Conservation (phyloP, 768 basidiomycete species). For the Leccinum olivaceopallidum region DNA sequence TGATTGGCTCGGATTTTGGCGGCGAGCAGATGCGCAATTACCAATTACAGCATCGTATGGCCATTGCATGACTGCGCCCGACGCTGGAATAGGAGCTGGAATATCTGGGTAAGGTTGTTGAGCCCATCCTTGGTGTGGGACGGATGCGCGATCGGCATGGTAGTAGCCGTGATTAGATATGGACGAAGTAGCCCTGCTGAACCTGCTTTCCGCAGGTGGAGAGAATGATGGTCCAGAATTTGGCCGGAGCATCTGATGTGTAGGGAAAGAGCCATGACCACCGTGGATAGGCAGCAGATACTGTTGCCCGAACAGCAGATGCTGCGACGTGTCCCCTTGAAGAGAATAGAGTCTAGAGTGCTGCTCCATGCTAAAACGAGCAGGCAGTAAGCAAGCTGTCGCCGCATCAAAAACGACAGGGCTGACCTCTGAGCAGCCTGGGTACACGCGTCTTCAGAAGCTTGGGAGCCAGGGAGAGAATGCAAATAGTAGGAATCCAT, state of each 20-base stretch:
- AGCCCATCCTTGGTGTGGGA: constrained; percentile 8
- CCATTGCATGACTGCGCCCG: not conserved
- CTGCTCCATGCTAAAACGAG: constrained; percentile 13
- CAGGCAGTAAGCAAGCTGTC: constrained; percentile 6
- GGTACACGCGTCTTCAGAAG: constrained; percentile 2
- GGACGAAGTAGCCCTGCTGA: constrained; percentile 2
- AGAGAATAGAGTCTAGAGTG: constrained; percentile 1
- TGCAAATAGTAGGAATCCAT: constrained; percentile 20
- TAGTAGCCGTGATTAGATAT: constrained; percentile 17
- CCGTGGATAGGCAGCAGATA: not conserved
- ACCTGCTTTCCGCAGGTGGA: constrained; percentile 8
- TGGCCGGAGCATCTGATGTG: constrained; percentile 1
- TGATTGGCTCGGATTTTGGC: constrained; percentile 1
- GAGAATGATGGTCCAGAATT: constrained; percentile 8
- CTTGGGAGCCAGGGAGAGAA: constrained; percentile 4
- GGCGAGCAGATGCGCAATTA: not conserved
- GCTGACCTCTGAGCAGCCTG: constrained; percentile 17
- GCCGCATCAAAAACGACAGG: constrained; percentile 7
- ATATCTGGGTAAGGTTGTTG: not conserved
- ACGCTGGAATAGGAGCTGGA: not conserved
- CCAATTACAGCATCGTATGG: not conserved
- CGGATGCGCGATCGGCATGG: constrained; percentile 15
- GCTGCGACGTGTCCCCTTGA: constrained; percentile 1
- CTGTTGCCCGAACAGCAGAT: constrained; percentile 1
- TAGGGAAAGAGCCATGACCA: constrained; percentile 1